A percentile compares a stretch with the other conserved stretches of the same genome.
Evolutionary conservation across 1,284 basidiomycete species (phyloP).

Genomic region (Grifola frondosa): DNA sequence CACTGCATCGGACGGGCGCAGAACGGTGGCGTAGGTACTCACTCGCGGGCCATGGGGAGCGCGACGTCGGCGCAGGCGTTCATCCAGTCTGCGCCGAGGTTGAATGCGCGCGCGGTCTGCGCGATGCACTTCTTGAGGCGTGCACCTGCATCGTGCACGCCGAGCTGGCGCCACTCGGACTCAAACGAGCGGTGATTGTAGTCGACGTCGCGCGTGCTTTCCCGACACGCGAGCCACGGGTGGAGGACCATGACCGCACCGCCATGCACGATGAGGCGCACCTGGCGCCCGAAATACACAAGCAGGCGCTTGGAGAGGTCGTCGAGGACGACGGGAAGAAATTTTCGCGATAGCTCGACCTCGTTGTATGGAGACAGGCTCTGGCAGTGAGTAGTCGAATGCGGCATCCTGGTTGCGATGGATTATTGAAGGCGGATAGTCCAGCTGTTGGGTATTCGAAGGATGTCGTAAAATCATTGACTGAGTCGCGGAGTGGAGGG

Average conservation of each 20-base stretch:
- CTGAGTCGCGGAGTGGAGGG: no score
- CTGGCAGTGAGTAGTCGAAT: background rate
- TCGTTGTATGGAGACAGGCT: constrained; percentile 33
- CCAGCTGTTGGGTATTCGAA: no score
- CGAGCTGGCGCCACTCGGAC: constrained; percentile 47
- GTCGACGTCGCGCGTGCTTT: constrained; percentile 62
- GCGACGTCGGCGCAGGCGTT: constrained; percentile 67
- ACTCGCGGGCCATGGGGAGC: constrained; percentile 61
- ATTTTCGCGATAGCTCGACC: constrained; percentile 31
- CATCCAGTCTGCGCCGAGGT: constrained; percentile 69
- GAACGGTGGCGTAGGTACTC: constrained; percentile 30
- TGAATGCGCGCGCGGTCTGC: constrained; percentile 48
- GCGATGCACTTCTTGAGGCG: constrained; percentile 55
- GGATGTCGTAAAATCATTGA: no score
- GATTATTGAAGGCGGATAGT: no score
- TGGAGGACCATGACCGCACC: constrained; percentile 71
- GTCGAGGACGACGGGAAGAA: constrained; percentile 45
- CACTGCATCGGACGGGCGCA: constrained; percentile 1
- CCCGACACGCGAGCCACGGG: constrained; percentile 42
- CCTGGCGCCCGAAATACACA: constrained; percentile 42
- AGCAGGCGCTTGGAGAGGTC: constrained; percentile 49
- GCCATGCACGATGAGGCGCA: constrained; percentile 64
- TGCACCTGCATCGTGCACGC: constrained; percentile 48
- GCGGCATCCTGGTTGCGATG: no score
- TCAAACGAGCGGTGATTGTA: constrained; percentile 60